Evolutionary conservation across 768 basidiomycete species (phyloP).

Genomic region (Cantharellus anzutake): DNA sequence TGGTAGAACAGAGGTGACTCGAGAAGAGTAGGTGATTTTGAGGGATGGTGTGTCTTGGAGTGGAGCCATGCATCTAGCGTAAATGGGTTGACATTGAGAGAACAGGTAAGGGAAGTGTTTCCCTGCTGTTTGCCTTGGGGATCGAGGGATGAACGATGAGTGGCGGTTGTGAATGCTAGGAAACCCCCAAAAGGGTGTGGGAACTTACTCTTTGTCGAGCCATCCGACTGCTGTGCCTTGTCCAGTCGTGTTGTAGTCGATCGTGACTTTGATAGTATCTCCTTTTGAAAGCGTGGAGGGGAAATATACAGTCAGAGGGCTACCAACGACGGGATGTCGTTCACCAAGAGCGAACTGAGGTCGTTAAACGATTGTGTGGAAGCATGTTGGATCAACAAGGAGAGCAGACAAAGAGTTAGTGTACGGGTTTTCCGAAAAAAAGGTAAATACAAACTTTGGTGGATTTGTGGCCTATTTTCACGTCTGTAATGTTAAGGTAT

Average conservation of each 20-base stretch:
- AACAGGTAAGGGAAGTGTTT: constrained; percentile 74
- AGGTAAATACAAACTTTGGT: constrained; percentile 24
- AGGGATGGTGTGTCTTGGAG: constrained; percentile 36
- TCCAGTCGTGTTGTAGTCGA: constrained; percentile 56
- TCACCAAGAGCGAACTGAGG: constrained; percentile 33
- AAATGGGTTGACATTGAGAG: constrained; percentile 86
- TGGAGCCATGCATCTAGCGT: constrained; percentile 60
- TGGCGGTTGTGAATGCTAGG: constrained; percentile 6
- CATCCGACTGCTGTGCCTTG: constrained; percentile 68
- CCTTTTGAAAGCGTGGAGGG: constrained; percentile 21
- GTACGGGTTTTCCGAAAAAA: neutral
- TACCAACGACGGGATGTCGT: constrained; percentile 55
- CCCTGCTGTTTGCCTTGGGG: constrained; percentile 53
- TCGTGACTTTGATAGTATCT: constrained; percentile 25
- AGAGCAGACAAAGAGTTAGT: neutral
- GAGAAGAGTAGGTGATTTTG: constrained; percentile 43
- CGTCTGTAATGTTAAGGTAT: constrained; percentile 39
- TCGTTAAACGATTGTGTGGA: neutral
- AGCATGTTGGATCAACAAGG: neutral
- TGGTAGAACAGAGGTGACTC: constrained; percentile 55
- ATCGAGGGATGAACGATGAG: neutral
- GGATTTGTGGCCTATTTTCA: constrained; percentile 31
- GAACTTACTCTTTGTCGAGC: constrained; percentile 52
- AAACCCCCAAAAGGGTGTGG: neutral
- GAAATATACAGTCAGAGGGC: constrained; percentile 26